Base-by-base conservation (phyloP, 2,329 filamentous ascomycete genomes). In the Epichloe hybrida region DNA sequence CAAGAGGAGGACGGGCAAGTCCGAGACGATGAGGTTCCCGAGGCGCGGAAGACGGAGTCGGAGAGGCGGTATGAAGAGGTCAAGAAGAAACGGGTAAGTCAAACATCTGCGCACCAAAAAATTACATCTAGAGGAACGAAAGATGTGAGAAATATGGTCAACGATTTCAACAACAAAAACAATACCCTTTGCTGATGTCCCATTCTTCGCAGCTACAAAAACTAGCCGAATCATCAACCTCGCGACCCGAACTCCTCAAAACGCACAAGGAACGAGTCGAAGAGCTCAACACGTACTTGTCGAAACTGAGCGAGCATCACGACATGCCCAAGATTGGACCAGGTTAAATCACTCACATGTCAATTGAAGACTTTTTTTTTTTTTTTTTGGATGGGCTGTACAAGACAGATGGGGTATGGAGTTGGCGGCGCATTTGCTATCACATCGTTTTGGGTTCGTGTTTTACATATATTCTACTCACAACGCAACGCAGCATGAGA, bases 231-330 rank as follows among this genome's bases (percentile, higher is more conserved):
- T 69, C 72, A 3, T 72, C 74, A 2, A 69, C 69, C 6, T 65
- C 72, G 7, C 67, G 74, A 46, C 81, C 84, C 13, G 90, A 96
- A 64, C 84, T 94, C 15, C 80, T 91, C 58, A 97, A 96, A 74
- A 95, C 90, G 34, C 93, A 98, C 68, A 97, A 97, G 66, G 87
- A 98, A 72, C 82, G 88, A 11, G 91, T 98, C 42, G 90, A 97
- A 66, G 89, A 96, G 65, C 72, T 97, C 59, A 98, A 98, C 66
- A 88, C 86, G 56, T 96, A 97, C 66, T 72, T 98, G 37, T 93
- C 88, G 57, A 86, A 83, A 57, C 69, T 98, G 62, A 95, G 88
- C 69, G 93, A 98, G 69, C 93, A 98, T 70, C 91, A 98, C 68
- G 93, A 98, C 65, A 98, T 98, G 90, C 78, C 78, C 59, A 81